These are phyloP conservation scores for Lipomyces spencermartinsiae DNA, from an alignment of 805 yeast genomes.

Conservation along the genomic window DNA sequence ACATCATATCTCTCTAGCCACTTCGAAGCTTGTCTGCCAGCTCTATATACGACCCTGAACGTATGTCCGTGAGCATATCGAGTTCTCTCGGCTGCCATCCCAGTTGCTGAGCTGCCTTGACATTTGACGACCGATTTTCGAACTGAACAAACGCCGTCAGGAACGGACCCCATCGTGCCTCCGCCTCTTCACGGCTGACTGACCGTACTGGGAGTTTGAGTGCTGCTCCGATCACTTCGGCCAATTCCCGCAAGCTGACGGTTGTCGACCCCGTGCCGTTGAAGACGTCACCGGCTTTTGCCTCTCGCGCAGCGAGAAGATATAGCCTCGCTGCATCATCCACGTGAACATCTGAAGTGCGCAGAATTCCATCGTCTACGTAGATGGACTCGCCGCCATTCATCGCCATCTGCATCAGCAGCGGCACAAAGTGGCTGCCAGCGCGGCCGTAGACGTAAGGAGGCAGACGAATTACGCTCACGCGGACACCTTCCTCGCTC, in stretches of 20 bases:
- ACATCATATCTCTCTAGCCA: not conserved
- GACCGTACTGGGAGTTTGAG: conserved; percentile 12
- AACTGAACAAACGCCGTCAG: conserved; percentile 6
- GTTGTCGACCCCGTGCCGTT: conserved; percentile 43
- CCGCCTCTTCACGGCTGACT: conserved; percentile 17
- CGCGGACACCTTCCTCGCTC: conserved; percentile 20
- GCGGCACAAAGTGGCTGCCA: conserved; percentile 24
- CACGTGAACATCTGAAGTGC: conserved; percentile 47
- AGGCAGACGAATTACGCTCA: conserved; percentile 17
- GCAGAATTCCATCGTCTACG: conserved; percentile 48
- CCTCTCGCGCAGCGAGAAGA: conserved; percentile 43
- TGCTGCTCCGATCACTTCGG: conserved; percentile 41
- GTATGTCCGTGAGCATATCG: conserved; percentile 12
- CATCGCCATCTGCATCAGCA: conserved; percentile 41
- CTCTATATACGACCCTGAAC: conserved; percentile 7
- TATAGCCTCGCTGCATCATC: conserved; percentile 48
- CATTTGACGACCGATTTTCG: conserved; percentile 18
- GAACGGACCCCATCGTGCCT: conserved; percentile 18
- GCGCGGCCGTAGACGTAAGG: conserved; percentile 26
- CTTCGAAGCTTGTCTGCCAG: conserved; percentile 4
- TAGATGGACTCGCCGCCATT: conserved; percentile 46
- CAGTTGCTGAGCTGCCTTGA: conserved; percentile 20
- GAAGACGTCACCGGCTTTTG: conserved; percentile 42
- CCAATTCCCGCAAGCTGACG: conserved; percentile 42
- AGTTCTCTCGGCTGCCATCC: conserved; percentile 18